phyloP scores from a whole-genome alignment of 257 asterid genomes.

The Scutellaria galericulata region DNA sequence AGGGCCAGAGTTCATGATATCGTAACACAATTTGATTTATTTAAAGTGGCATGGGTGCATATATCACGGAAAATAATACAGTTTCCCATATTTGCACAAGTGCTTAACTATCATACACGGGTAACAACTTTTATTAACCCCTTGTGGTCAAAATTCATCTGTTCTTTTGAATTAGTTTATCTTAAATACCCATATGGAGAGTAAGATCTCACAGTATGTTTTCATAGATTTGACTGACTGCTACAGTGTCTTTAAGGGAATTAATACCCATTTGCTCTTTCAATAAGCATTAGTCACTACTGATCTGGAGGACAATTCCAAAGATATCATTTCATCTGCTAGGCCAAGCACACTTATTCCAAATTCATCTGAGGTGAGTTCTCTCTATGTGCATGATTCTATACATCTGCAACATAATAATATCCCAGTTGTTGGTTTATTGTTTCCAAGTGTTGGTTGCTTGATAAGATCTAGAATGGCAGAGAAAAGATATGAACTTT shows the following conservation, averaged over 20 bases:
- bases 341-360: conserved; percentile 50
- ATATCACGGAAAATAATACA: background rate
- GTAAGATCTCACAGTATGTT: conserved; percentile 4
- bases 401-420: background rate
- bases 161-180: background rate
- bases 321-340: conserved; percentile 41
- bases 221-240: conserved; percentile 3
- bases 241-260: background rate
- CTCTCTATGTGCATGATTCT: conserved; percentile 14
- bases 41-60: background rate
- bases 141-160: background rate
- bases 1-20: background rate
- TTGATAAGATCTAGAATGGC: conserved; percentile 4
- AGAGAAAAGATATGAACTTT: background rate
- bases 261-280: conserved; percentile 9
- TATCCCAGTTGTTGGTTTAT: conserved; percentile 19
- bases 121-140: background rate
- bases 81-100: background rate
- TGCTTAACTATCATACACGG: conserved; percentile 7
- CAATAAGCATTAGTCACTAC: conserved; percentile 36
- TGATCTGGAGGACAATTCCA: conserved; percentile 40
- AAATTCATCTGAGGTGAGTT: conserved; percentile 58
- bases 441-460: background rate
- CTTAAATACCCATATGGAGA: background rate
- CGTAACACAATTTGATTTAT: background rate